phyloP scores from a whole-genome alignment of 208 protist genomes.

The Trypanosomatidae sp. region DNA sequence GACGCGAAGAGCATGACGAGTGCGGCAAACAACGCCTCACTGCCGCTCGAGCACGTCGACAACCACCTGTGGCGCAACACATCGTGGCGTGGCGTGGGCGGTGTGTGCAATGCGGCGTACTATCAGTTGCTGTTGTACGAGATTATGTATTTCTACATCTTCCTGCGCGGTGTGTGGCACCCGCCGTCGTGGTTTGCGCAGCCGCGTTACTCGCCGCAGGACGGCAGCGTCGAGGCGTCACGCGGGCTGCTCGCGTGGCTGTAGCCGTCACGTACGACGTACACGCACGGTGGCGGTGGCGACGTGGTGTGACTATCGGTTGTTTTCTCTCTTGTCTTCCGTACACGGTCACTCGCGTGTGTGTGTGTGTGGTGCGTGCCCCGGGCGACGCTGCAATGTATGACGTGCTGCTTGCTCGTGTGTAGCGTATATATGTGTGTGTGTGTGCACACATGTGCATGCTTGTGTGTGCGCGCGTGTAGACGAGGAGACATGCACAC shows the following conservation, averaged over 20 bases:
- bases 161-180: conserved; percentile 63
- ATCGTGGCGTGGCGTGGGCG: conserved; percentile 40
- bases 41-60: conserved; percentile 19
- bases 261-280: not conserved
- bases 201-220: conserved; percentile 31
- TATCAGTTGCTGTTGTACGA: conserved; percentile 59
- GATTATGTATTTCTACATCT: conserved; percentile 73
- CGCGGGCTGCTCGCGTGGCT: not conserved
- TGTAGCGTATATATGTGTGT: not conserved
- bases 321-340: too few species aligned
- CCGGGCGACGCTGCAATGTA: too few species aligned
- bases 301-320: too few species aligned
- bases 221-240: conserved; percentile 8
- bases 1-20: not conserved
- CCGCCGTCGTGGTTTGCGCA: conserved; percentile 50
- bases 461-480: not conserved
- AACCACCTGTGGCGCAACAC: conserved; percentile 67
- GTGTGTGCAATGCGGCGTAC: conserved; percentile 47
- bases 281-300: too few species aligned
- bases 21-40: not conserved
- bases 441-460: not conserved
- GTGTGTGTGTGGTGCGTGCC: too few species aligned
- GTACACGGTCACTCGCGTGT: too few species aligned
- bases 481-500: not conserved
- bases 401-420: too few species aligned